Conservation (phyloP, 768 basidiomycete genomes). For the Psilocybe cyanescens region DNA sequence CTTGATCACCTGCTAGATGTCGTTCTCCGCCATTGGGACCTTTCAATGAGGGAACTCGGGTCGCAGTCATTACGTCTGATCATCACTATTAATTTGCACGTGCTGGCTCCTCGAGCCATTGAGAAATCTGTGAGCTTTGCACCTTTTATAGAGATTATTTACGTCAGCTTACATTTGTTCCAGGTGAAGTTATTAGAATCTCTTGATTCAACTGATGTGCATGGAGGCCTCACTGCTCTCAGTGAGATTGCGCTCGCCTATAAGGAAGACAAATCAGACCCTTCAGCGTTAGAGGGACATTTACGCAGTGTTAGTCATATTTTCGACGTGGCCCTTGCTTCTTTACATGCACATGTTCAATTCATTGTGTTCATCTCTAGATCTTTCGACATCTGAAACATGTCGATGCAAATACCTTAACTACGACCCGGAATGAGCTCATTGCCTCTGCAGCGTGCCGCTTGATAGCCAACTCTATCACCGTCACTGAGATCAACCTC, state of each 20-base stretch:
- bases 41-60: constrained; percentile 74
- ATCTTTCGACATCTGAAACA: constrained; percentile 62
- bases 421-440: constrained; percentile 70
- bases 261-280: constrained; percentile 32
- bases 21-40: constrained; percentile 89
- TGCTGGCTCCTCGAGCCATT: constrained; percentile 53
- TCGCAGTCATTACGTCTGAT: constrained; percentile 75
- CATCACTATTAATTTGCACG: constrained; percentile 60
- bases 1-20: constrained; percentile 75
- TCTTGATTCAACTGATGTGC: constrained; percentile 70
- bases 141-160: constrained; percentile 3
- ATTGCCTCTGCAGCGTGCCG: constrained; percentile 74
- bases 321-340: background rate
- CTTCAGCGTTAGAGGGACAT: constrained; percentile 35
- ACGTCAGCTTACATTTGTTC: constrained; percentile 9
- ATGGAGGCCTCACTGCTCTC: constrained; percentile 80
- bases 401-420: constrained; percentile 62
- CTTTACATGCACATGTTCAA: constrained; percentile 1
- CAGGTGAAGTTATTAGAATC: constrained; percentile 65
- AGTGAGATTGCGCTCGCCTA: constrained; percentile 74
- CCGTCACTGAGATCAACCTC: constrained; percentile 54
- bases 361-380: constrained; percentile 40
- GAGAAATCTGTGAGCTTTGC: constrained; percentile 53
- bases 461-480: constrained; percentile 68
- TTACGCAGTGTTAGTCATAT: constrained; percentile 49